Evolutionary conservation across 768 basidiomycete genomes (phyloP), one percentile per base, ranked within the genome.

Genomic region (Hemileccinum rubropunctum): DNA sequence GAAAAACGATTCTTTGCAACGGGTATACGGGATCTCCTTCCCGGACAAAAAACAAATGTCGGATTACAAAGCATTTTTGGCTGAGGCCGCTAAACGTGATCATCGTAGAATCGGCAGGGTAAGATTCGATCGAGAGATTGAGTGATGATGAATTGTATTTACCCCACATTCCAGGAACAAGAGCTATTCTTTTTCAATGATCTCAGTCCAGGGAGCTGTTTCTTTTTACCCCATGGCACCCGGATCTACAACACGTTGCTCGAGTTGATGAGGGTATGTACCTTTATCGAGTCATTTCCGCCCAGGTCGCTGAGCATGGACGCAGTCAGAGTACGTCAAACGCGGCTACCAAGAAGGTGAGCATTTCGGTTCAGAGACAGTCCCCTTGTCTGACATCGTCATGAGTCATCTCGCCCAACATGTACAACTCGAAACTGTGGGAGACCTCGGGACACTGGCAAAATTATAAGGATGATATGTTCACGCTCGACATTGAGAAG

Each of bases 161-260:
- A 45, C 50, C 27, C 52, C 50, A 5, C 50, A 45, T 3, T 48
- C 20, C 59, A 83, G 81, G 94, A 98, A 58, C 97, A 99, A 77
- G 97, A 99, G 59, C 74, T 99, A 9, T 99, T 94, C 79, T 95
- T 98, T 79, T 98, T 98, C 81, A 91, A 97, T 67, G 97, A 98
- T 54, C 73, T 93, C 35, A 94, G 91, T 59, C 97, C 97, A 2
- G 97, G 97, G 53, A 90, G 86, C 64, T 86, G 86, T 48, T 98
- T 99, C 82, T 98, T 94, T 81, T 78, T 98, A 48, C 97, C 97
- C 13, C 93, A 98, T 62, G 97, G 97, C 23, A 92, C 95, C 2
- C 79, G 95, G 53, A 93, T 99, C 70, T 98, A 98, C 73, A 98
- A 98, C 70, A 78, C 91, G 12, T 80, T 99, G 36, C 69, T 95